Base-by-base conservation (phyloP, 2,329 filamentous ascomycete species). In the Pestalotiopsis fici region DNA sequence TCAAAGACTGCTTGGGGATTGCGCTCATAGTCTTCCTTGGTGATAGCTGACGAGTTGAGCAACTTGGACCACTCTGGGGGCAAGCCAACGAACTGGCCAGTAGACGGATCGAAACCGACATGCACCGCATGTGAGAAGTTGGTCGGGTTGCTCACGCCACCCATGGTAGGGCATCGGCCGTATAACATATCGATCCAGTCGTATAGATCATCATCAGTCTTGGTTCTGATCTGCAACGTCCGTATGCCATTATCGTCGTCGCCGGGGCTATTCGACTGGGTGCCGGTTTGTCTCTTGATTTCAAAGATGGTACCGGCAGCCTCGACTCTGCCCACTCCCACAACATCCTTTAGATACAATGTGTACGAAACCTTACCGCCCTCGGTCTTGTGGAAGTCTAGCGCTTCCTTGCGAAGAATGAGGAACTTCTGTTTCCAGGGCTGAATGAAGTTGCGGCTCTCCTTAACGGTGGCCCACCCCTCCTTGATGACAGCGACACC, bases 181-280 rank as follows among this genome's bases (percentile, higher is more conserved):
- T 98, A 98, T 72, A 99, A 97, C 78, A 95, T 93, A 80, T 99
- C 96, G 75, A 98, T 97, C 96, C 96, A 99, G 75, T 97, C 94
- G 80, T 99, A 99, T 65, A 99, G 90, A 73, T 99, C 96, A 76
- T 97, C 95, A 76, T 99, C 96, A 66, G 91, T 92, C 81, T 98
- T 97, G 74, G 98, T 94, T 78, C 93, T 94, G 79, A 97, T 96
- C 71, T 96, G 94, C 64, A 98, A 88, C 3, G 93, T 93, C 78
- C 93, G 94, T 67, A 91, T 92, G 9, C 91, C 88, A 39, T 93
- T 90, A 71, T 98, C 95, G 71, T 94, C 91, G 59, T 93, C 92
- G 64, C 91, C 89, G 12, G 94, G 88, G 69, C 91, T 93, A 63
- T 87, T 88, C 59, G 91, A 93, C 50, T 86, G 82, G 50, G 89